Evolutionary conservation across 2,329 filamentous ascomycete genomes (phyloP), one percentile per base, ranked within the genome.

Genomic region (Diaporthe sp.): DNA sequence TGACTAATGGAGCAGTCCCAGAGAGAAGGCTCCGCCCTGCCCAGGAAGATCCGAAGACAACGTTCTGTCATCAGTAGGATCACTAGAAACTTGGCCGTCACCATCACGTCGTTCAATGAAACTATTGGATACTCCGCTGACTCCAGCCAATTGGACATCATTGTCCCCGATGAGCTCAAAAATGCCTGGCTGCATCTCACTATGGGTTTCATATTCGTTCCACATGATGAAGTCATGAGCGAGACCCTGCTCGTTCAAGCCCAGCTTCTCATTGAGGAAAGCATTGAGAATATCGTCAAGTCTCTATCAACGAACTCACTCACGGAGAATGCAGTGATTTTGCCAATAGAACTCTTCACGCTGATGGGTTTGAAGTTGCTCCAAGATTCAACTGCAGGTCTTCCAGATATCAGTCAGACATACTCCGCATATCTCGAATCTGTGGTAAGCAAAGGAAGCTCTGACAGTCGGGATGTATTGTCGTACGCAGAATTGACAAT

Each of bases 301-400:
- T 42, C 58, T 10, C n/a, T 61, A 2, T 42, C 25, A 37, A 30
- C 37, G 25, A 61, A 61, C 8, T 61, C 58, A 15, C 58, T 61
- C 13, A 22, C 22, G 37, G 58, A 61, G 8, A 27, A 30, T 30
- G 35, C 58, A 2, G 81, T 83, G 27, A 76, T 88, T 32, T 76
- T 85, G 42, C 87, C 86, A 1, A 79, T 84, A 51, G 86, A 88
- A 27, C 73, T 88, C 3, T 75, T 86, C 35, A 84, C 84, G 1
- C 77, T 88, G 25, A 77, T 87, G 15, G 81, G 80, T 13, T 75
- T 84, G 50, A 81, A 81, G 19, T 79, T 88, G 42, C 74, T 87
- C 1, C 79, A 82, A 56, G 85, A 88, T 53, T 78, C 81, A 27
- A 83, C 83, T 1, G 82, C 81, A 6, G 81, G 80, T 58, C 81